Conservation (phyloP, 257 asterid species). For the Ocimum tenuiflorum region DNA sequence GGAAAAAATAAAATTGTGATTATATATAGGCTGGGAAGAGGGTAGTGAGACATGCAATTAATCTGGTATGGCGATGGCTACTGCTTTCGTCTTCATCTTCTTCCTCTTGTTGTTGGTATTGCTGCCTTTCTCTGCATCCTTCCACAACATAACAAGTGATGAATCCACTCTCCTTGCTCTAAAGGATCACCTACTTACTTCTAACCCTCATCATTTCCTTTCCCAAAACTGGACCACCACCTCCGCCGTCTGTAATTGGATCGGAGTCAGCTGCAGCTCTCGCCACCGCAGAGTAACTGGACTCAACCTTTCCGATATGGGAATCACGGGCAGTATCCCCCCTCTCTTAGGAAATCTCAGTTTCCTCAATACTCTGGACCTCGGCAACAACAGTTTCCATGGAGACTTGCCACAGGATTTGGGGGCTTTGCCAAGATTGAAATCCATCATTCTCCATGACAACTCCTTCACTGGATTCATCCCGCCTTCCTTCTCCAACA, state of each 20-base stretch:
- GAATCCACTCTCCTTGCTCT: constrained; percentile 6
- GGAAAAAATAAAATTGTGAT: too few relatives aligned
- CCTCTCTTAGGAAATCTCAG: constrained; percentile 20
- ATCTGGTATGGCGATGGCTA: too few relatives aligned
- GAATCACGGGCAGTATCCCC: constrained; percentile 12
- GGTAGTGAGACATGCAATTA: too few relatives aligned
- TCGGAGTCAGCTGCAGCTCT: constrained; percentile 11
- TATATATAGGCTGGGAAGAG: too few relatives aligned
- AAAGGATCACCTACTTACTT: not conserved
- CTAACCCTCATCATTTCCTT: not conserved
- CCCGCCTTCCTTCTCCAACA: constrained; percentile 16
- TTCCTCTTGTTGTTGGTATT: too few relatives aligned
- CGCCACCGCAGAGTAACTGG: constrained; percentile 11
- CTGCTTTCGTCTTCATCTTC: too few relatives aligned
- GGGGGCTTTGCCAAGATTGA: not conserved
- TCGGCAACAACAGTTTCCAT: constrained; percentile 19
- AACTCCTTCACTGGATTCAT: constrained; percentile 26
- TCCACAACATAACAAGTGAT: not conserved
- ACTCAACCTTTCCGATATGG: constrained; percentile 12
- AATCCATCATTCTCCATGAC: not conserved
- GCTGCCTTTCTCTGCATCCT: too few relatives aligned
- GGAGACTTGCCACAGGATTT: constrained; percentile 23
- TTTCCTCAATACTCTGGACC: constrained; percentile 16
- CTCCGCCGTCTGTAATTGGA: constrained; percentile 21
- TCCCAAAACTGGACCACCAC: constrained; percentile 15